Evolutionary conservation across 2,329 filamentous ascomycete species (phyloP).

Genomic region (Beauveria australis): DNA sequence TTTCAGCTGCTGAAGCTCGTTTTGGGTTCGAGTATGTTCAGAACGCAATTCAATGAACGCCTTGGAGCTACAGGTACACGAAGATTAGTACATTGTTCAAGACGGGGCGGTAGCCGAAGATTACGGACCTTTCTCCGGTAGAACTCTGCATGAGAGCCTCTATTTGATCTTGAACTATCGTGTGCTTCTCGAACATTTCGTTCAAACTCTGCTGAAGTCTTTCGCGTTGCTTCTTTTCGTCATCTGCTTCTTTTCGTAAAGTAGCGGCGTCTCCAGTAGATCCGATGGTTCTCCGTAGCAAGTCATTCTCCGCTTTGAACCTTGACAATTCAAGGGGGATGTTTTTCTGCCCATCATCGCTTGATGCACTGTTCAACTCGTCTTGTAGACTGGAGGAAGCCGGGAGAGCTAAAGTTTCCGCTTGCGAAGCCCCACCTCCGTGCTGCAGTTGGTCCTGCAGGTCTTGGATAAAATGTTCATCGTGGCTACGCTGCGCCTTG

Average conservation of each 20-base stretch:
- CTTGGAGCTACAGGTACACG: conserved; percentile 39
- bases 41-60: conserved; percentile 44
- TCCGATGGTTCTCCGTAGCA: conserved; percentile 47
- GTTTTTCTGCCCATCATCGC: conserved; percentile 29
- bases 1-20: conserved; percentile 40
- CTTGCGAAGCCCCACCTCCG: conserved; percentile 19
- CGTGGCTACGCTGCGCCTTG: conserved; percentile 37
- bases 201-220: conserved; percentile 47
- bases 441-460: conserved; percentile 50
- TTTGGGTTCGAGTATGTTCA: conserved; percentile 34
- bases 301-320: conserved; percentile 52
- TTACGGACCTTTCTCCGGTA: conserved; percentile 48
- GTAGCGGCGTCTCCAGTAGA: conserved; percentile 46
- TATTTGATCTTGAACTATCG: conserved; percentile 49
- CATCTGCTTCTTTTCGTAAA: conserved; percentile 48
- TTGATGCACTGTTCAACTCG: conserved; percentile 45
- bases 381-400: conserved; percentile 45
- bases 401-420: conserved; percentile 13
- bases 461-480: conserved; percentile 48
- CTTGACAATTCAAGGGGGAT: conserved; percentile 47
- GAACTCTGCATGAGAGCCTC: conserved; percentile 43
- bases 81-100: conserved; percentile 25
- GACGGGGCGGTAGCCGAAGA: conserved; percentile 14
- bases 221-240: conserved; percentile 41
- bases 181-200: conserved; percentile 50